Conservation (phyloP, 2,329 filamentous ascomycete species). For the Microsporum ferrugineum region DNA sequence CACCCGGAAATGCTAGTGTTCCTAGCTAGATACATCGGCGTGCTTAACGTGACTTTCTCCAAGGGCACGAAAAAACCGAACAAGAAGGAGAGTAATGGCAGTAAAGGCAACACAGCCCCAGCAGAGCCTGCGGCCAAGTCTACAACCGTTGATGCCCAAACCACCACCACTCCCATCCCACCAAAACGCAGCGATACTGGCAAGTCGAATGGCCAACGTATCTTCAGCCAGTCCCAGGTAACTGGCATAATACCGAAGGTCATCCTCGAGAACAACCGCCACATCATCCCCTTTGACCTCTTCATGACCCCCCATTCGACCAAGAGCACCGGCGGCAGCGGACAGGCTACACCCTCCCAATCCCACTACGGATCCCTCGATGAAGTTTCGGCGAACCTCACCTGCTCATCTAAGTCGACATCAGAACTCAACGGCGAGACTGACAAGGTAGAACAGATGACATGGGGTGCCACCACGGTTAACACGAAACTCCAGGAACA, state of each 20-base stretch:
- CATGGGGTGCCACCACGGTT: slow-evolving; percentile 84
- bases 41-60: slow-evolving; percentile 89
- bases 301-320: slow-evolving; percentile 49
- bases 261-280: slow-evolving; percentile 84
- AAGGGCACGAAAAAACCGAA: slow-evolving; percentile 59
- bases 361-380: neutral
- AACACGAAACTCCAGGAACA: slow-evolving; percentile 81
- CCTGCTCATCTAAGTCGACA: neutral
- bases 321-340: neutral
- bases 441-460: slow-evolving; percentile 22
- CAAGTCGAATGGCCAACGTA: slow-evolving; percentile 28
- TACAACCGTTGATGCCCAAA: neutral
- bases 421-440: neutral
- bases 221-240: slow-evolving; percentile 66
- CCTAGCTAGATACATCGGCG: slow-evolving; percentile 90
- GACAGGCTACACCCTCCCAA: neutral
- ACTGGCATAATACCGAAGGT: slow-evolving; percentile 71
- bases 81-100: slow-evolving; percentile 25
- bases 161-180: neutral
- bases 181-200: neutral
- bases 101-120: neutral
- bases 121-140: slow-evolving; percentile 1
- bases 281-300: slow-evolving; percentile 78
- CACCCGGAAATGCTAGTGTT: slow-evolving; percentile 86
- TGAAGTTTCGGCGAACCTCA: slow-evolving; percentile 1